Base-by-base conservation (phyloP, 192 early-diverging fungal species). In the Coemansia sp. region DNA sequence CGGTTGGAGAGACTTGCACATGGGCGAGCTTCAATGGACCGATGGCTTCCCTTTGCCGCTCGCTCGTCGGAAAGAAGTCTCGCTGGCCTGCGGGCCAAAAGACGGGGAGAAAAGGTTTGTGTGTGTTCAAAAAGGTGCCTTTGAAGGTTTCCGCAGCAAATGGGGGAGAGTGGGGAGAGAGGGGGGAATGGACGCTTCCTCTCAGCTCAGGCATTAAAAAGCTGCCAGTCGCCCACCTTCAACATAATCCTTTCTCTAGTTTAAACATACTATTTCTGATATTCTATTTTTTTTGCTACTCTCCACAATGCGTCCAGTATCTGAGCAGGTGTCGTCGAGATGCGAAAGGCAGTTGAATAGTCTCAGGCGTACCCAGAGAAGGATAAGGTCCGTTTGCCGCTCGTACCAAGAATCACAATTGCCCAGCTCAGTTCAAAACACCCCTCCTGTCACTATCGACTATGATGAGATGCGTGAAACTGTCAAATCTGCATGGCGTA, bases 381-480 rank as follows among this genome's bases (percentile, higher is more conserved):
- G 57, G 7, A 60, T 60, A 60, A 15, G 31, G 57, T 60, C 57
- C 18, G 57, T n/a, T 18, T 60, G 57, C 31, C 31, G 57, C 57
- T 60, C 33, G 15, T n/a, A n/a, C 3, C 57, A 40, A 57, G 33
- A 57, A 34, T 12, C 7, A 31, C 33, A 39, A 47, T 39, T 33
- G 24, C 66, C 22, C 11, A 22, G 18, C 44, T 24, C 44, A 18
- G 5, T 24, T 44, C 63, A 6, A 44, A 46, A 20, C 7, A 16
- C 47, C 15, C 33, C 46, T 20, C 52, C 3, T 10, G 50, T 20
- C 18, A 7, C 8, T 49, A 66, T 79, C 16, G 71, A 79, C 47
- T 73, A 73, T 27, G 52, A 79, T 7, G 76, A 79, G 31, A 58
- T 79, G n/a, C 76, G 76, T 0, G 76, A 79, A 34, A 70, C 66